phyloP scores from a whole-genome alignment of 1,139 yeast genomes.

The Yamadazyma dendronema region DNA sequence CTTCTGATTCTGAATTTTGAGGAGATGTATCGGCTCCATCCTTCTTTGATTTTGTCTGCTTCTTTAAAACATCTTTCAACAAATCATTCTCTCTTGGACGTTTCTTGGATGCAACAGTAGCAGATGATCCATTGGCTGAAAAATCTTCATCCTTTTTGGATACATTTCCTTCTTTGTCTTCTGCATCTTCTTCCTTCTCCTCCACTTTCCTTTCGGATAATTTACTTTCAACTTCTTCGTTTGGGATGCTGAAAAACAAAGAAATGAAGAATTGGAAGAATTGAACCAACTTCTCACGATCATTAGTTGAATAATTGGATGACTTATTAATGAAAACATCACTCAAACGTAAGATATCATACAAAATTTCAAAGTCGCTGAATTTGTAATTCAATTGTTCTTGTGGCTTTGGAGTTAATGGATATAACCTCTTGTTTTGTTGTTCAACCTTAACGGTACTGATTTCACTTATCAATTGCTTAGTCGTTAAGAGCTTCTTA shows the following conservation, averaged over 20 bases:
- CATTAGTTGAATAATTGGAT: conserved; percentile 75
- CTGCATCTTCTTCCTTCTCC: conserved; percentile 6
- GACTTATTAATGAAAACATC: conserved; percentile 68
- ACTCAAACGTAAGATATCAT: conserved; percentile 70
- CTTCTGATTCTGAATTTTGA: conserved; percentile 33
- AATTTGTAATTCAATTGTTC: conserved; percentile 74
- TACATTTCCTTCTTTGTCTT: conserved; percentile 11
- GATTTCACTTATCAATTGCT: conserved; percentile 86
- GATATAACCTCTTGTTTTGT: conserved; percentile 70
- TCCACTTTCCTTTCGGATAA: conserved; percentile 22
- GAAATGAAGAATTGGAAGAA: conserved; percentile 71
- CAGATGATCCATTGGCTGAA: conserved; percentile 2
- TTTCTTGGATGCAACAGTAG: conserved; percentile 30
- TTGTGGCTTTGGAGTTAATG: conserved; percentile 82
- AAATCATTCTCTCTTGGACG: conserved; percentile 65
- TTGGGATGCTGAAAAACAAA: conserved; percentile 60
- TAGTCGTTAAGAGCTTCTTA: conserved; percentile 84
- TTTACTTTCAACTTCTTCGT: conserved; percentile 29
- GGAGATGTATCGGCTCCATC: conserved; percentile 39
- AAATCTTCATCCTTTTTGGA: conserved; percentile 12
- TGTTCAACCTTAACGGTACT: conserved; percentile 92
- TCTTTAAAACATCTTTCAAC: conserved; percentile 71
- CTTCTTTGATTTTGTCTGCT: conserved; percentile 51
- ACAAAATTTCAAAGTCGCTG: conserved; percentile 63
- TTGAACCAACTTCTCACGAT: conserved; percentile 72